Evolutionary conservation across 306 rosid genomes (phyloP).

Genomic region (Ceratonia siliqua): DNA sequence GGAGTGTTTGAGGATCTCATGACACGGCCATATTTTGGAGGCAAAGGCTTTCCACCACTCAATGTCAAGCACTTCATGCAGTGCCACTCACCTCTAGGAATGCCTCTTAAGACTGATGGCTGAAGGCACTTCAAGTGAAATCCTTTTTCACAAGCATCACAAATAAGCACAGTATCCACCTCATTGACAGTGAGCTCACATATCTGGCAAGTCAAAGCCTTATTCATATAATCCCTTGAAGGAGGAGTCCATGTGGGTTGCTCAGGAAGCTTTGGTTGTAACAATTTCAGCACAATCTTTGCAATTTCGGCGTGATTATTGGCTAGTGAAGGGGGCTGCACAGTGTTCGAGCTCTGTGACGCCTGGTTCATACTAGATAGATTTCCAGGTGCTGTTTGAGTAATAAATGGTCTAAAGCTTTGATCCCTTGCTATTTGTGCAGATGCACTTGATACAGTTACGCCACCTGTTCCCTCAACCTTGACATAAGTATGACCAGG

Average conservation of each 20-base stretch:
- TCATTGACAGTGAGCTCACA: constrained; percentile 81
- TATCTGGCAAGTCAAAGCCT: constrained; percentile 79
- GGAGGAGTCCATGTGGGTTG: constrained; percentile 98
- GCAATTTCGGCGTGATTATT: constrained; percentile 76
- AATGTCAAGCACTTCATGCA: constrained; percentile 78
- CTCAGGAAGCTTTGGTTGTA: constrained; percentile 80
- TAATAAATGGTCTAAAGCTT: constrained; percentile 60
- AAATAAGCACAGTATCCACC: constrained; percentile 83
- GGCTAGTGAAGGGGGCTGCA: constrained; percentile 64
- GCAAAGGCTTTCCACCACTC: constrained; percentile 93
- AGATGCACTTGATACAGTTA: constrained; percentile 41
- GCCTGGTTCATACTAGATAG: constrained; percentile 54
- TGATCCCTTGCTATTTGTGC: constrained; percentile 58
- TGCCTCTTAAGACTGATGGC: constrained; percentile 71
- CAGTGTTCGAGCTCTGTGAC: constrained; percentile 55
- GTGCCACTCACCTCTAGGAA: constrained; percentile 97
- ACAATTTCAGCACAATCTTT: constrained; percentile 72
- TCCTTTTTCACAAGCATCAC: constrained; percentile 98
- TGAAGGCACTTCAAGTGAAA: constrained; percentile 84
- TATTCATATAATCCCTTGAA: constrained; percentile 97
- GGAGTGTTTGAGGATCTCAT: constrained; percentile 83
- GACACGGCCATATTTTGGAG: constrained; percentile 99
- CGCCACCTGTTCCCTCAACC: constrained; percentile 58
- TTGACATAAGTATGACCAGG: constrained; percentile 53
- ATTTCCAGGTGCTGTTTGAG: constrained; percentile 72